Conservation (phyloP, 2,329 filamentous ascomycete genomes). For the Chaetothyriales sp. region DNA sequence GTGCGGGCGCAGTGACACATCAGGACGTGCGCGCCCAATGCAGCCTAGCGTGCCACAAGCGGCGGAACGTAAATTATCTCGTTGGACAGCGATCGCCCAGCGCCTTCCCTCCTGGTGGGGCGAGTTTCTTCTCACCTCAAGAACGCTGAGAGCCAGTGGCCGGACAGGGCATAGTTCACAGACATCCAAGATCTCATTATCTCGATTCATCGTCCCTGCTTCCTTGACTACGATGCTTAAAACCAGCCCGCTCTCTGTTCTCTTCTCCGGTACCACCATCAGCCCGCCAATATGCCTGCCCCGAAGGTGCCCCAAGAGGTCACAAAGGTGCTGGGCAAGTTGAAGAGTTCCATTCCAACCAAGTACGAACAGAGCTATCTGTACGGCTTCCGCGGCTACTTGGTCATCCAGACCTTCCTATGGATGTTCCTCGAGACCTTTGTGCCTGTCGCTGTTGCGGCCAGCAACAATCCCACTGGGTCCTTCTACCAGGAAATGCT, state of each 20-base stretch:
- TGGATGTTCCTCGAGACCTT: constrained; percentile 33
- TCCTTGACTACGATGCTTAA: background rate
- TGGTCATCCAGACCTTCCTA: constrained; percentile 30
- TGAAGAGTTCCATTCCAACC: background rate
- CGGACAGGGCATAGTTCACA: background rate
- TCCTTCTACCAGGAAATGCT: constrained; percentile 28
- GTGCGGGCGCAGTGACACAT: background rate
- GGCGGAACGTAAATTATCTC: background rate
- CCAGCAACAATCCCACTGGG: constrained; percentile 23
- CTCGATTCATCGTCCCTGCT: background rate
- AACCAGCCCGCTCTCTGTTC: background rate
- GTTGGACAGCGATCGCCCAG: background rate
- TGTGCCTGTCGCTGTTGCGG: constrained; percentile 24
- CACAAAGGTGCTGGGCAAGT: background rate
- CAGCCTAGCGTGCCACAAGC: background rate
- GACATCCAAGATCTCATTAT: background rate
- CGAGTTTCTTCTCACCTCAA: background rate
- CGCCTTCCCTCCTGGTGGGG: background rate
- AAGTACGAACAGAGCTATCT: constrained; percentile 20
- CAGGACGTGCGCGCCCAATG: background rate
- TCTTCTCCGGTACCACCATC: background rate
- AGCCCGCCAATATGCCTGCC: background rate
- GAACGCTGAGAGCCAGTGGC: background rate
- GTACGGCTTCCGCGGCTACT: constrained; percentile 30
- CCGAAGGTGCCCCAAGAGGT: background rate